Conservation (phyloP, 106 monocot genomes). For the Phalaenopsis aphrodite region DNA sequence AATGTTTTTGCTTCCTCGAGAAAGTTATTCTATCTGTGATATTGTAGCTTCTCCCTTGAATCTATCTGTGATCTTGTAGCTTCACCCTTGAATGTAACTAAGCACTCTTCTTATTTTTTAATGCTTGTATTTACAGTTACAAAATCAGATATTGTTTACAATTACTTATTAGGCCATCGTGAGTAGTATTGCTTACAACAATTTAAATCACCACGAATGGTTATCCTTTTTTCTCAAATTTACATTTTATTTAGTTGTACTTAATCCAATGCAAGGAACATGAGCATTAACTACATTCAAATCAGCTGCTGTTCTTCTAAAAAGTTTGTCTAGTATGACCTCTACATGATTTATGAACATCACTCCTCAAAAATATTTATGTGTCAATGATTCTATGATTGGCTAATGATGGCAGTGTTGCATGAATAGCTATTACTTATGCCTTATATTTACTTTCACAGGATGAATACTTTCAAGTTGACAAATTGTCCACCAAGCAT, state of each 20-base stretch:
- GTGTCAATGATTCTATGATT: not conserved
- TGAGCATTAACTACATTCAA: not conserved
- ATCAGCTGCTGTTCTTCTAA: not conserved
- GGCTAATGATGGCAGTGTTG: not conserved
- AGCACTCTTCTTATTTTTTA: not conserved
- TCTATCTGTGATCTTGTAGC: not conserved
- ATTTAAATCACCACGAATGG: not conserved
- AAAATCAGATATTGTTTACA: not conserved
- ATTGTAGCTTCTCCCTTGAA: not conserved
- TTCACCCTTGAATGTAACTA: not conserved
- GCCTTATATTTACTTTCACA: constrained; percentile 17
- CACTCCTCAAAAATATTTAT: not conserved
- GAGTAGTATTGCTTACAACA: no score
- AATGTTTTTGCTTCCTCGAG: not conserved
- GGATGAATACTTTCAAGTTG: constrained; percentile 98
- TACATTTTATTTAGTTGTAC: not conserved
- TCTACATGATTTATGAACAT: not conserved
- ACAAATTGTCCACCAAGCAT: constrained; percentile 81
- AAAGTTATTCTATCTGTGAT: not conserved
- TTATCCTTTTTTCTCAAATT: not conserved
- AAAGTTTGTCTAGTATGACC: not conserved
- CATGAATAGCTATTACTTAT: not conserved
- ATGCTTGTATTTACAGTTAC: not conserved
- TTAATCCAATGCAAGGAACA: not conserved
- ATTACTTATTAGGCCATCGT: no score